Evolutionary conservation across 2,329 filamentous ascomycete genomes (phyloP).

Genomic region (Fusarium sambucinum): DNA sequence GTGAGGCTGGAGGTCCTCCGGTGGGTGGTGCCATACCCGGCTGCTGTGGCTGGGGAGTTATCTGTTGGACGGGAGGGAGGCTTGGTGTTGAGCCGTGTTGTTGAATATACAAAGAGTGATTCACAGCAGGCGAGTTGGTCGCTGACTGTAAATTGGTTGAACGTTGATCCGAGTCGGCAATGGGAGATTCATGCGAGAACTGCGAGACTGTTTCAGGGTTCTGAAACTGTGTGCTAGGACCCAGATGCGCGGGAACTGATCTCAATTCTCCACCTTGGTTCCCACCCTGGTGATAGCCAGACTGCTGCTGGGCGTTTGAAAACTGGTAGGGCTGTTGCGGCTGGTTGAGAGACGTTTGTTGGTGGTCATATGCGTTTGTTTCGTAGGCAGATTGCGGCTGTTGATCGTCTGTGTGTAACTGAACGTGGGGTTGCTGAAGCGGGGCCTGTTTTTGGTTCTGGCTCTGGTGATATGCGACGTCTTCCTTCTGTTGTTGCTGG

Average conservation of each 20-base stretch:
- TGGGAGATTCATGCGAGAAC: conserved; percentile 71
- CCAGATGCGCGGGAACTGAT: conserved; percentile 53
- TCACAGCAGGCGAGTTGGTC: conserved; percentile 59
- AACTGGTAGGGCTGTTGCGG: conserved; percentile 42
- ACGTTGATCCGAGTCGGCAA: conserved; percentile 62
- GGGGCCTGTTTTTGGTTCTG: conserved; percentile 52
- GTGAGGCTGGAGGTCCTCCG: conserved; percentile 58
- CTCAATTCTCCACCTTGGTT: conserved; percentile 54
- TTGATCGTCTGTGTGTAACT: conserved; percentile 39
- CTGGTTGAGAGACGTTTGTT: conserved; percentile 43
- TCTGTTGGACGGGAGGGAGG: conserved; percentile 48
- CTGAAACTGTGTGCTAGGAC: conserved; percentile 49
- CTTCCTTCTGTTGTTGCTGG: conserved; percentile 57
- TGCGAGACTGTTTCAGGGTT: conserved; percentile 73
- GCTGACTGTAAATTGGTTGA: conserved; percentile 58
- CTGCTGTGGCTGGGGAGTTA: conserved; percentile 49
- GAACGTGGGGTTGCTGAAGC: conserved; percentile 45
- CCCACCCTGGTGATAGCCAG: conserved; percentile 43
- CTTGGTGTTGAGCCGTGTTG: conserved; percentile 51
- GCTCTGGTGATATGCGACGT: conserved; percentile 53
- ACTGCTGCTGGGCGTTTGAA: conserved; percentile 53
- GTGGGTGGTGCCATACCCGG: conserved; percentile 62
- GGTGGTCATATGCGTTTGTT: conserved; percentile 56
- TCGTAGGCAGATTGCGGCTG: conserved; percentile 54
- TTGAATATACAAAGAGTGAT: conserved; percentile 54